Base-by-base conservation (phyloP, 2,329 filamentous ascomycete species). In the Pleurostoma richardsiae region DNA sequence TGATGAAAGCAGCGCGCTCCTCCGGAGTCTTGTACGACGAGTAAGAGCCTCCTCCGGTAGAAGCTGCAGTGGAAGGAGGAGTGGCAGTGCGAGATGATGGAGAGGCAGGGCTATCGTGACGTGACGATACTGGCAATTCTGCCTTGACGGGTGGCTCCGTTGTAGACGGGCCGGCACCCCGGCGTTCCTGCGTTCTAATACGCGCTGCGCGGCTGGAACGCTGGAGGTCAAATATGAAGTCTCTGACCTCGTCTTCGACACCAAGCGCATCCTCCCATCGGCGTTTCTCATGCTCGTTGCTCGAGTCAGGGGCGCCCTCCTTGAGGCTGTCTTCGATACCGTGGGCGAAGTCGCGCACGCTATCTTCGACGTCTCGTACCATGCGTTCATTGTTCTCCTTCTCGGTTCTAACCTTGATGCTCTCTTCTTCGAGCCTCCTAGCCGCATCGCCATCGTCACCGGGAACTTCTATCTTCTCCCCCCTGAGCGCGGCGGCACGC, bases 191-290 rank as follows among this genome's bases (percentile, higher is more conserved):
- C 42, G 73, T 69, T 49, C 79, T 75, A 48, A 95, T 70, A 49
- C 85, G 84, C 45, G 88, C 77, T 53, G 89, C 78, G 54, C 90
- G 83, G 64, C 90, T 95, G 52, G 85, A 88, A 51, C 92, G 83
- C 64, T 96, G 91, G 45, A 99, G 73, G 56, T 97, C 94, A 62
- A 94, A 97, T 63, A 99, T 99, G 66, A 99, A 97, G 61, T 99
- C 94, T 59, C 90, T 89, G 51, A 97, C 87, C 59, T 96, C 90
- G 59, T 99, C 92, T 62, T 99, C 94, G 29, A 99, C 94, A 29
- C 94, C 94, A 36, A 99, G 77, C 7, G 83, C 94, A 67, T 99
- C 94, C 57, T 99, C 90, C 94, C 94, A 99, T 51, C 94, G 82
- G 51, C 94, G 83, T 58, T 82, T 85, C 71, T 99, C 94, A 62